These are phyloP conservation scores for Phytopythium vexans DNA, from an alignment of 352 stramenopile genomes.

Conservation along the genomic window DNA sequence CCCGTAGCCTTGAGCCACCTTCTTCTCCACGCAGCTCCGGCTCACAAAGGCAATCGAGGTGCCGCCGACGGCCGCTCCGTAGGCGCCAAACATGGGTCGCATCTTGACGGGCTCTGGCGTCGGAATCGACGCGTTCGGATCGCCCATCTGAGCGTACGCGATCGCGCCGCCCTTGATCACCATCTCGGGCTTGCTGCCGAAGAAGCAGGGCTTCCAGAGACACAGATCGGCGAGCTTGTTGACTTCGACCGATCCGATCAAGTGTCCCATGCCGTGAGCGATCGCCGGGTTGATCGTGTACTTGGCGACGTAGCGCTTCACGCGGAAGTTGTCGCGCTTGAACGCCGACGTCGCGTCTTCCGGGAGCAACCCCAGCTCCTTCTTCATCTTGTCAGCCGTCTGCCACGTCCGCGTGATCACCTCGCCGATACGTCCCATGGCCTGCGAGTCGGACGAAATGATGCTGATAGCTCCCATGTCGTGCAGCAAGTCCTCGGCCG, in stretches of 20 bases:
- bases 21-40: conserved; percentile 67
- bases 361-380: conserved; percentile 82
- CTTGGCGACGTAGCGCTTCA: conserved; percentile 96
- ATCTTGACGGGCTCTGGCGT: conserved; percentile 96
- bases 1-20: conserved; percentile 67
- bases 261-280: conserved; percentile 94
- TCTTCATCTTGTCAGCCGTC: conserved; percentile 98
- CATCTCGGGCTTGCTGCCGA: conserved; percentile 95
- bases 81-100: conserved; percentile 92
- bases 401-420: conserved; percentile 97
- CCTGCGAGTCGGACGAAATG: conserved; percentile 95
- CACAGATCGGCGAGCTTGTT: conserved; percentile 94
- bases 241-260: conserved; percentile 93
- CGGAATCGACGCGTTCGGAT: conserved; percentile 96
- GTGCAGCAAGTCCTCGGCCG: conserved; percentile 96
- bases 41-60: conserved; percentile 91
- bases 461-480: conserved; percentile 97
- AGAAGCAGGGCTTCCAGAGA: conserved; percentile 95
- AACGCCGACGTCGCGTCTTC: conserved; percentile 70
- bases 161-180: conserved; percentile 96
- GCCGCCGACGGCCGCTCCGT: conserved; percentile 48
- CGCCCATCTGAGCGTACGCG: conserved; percentile 95
- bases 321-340: conserved; percentile 93
- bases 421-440: conserved; percentile 96
- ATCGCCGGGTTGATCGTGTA: conserved; percentile 99